Evolutionary conservation across 1,284 basidiomycete species (phyloP).

Genomic region (Tausonia pullulans): DNA sequence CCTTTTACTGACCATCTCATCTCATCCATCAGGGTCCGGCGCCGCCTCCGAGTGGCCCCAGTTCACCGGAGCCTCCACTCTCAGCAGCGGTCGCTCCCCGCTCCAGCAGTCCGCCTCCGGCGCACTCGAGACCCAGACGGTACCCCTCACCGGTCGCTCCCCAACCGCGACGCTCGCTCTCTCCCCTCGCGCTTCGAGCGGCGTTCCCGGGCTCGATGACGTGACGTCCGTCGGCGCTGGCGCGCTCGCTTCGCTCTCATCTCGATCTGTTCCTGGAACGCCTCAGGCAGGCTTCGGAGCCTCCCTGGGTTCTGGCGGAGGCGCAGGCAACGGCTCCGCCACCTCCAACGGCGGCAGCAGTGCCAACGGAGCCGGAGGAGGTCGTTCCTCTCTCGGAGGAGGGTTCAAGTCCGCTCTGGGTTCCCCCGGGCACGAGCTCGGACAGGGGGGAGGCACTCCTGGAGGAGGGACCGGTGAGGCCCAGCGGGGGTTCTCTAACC

Average conservation of each 20-base stretch:
- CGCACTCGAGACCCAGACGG: conserved; percentile 16
- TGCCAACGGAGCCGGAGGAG: not conserved
- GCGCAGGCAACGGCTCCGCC: not conserved
- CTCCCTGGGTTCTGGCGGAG: not conserved
- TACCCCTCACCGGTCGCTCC: conserved; percentile 15
- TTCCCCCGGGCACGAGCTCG: too few relatives aligned
- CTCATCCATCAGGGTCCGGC: conserved; percentile 2
- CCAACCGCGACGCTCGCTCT: conserved; percentile 2
- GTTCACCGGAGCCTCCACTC: conserved; percentile 1
- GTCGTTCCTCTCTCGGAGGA: conserved; percentile 9
- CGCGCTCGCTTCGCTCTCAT: conserved; percentile 1
- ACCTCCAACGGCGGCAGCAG: not conserved
- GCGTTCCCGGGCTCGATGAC: not conserved
- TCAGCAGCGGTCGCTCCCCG: not conserved
- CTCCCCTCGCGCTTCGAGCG: conserved; percentile 5
- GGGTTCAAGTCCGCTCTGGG: not conserved
- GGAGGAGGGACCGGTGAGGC: conserved; percentile 19
- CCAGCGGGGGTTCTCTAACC: conserved; percentile 36
- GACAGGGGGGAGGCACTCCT: too few relatives aligned
- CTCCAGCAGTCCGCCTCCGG: not conserved
- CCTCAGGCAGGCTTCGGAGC: conserved; percentile 13
- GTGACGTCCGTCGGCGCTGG: not conserved
- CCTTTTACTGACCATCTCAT: not conserved
- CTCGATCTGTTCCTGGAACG: conserved; percentile 16
- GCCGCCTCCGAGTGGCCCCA: conserved; percentile 4